Base-by-base conservation (phyloP, 2,329 filamentous ascomycete species). In the Sclerotinia sclerotiorum region DNA sequence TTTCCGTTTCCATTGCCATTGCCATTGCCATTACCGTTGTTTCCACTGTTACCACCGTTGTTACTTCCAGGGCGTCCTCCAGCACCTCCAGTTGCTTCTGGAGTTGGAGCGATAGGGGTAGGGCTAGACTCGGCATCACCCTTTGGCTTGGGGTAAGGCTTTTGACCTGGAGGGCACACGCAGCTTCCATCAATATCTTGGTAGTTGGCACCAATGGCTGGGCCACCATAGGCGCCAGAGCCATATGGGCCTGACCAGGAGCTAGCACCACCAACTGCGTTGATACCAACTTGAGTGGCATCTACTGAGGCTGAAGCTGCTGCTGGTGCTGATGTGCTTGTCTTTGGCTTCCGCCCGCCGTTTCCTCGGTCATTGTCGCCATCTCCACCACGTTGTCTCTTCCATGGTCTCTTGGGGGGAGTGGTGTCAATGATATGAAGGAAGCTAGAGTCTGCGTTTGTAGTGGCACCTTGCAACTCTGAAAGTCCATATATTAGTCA, bases 141-240 rank as follows among this genome's bases (percentile, higher is more conserved):
- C 19, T 7, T 46, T 62, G 44, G 44, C 44, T 62, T 49, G 29
- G 32, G 46, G 46, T 49, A 35, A 27, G 46, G n/a, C 54, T 57
- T 57, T n/a, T 63, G 32, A 1, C 60, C 60, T 19, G 46, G n/a
- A 39, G 60, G 60, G n/a, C 60, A 63, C 5, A 27, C 32, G n/a
- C 60, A 63, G 29, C 13, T 35, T 49, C 58, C 58, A 35, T 61
- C 58, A 17, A 61, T 61, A 8, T 61, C 44, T 49, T 61, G 58
- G 29, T 10, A n/a, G n/a, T 48, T 48, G 44, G 21, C 58, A 62
- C 58, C 58, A 27, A 27, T 27, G 2, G 58, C 19, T n/a, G 44
- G 44, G 42, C 44, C 58, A 49, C 19, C 58, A 17, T 49, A n/a
- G 21, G 44, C 10, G 44, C 13, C 3, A 13, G 58, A 19, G 8